Conservation (phyloP, 345 rosid species). For the Hibiscus syriacus region DNA sequence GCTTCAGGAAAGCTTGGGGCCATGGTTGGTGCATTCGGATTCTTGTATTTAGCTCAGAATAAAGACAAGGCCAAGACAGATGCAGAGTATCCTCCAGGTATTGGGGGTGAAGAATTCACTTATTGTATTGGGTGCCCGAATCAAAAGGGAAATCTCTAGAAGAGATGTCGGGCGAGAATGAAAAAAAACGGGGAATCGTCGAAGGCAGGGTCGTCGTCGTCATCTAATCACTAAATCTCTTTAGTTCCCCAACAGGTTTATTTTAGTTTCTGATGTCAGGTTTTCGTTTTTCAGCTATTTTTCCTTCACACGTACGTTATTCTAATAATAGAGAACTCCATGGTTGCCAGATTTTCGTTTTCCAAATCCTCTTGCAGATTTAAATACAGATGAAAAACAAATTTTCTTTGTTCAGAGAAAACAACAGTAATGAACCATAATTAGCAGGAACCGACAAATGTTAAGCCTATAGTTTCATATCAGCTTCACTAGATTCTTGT, state of each 20-base stretch:
- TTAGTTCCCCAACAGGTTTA: background rate
- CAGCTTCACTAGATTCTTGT: slow-evolving; percentile 15
- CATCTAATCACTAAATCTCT: slow-evolving; percentile 16
- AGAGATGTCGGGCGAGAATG: no score
- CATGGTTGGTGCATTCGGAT: slow-evolving; percentile 86
- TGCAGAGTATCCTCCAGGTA: no score
- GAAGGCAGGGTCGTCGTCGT: background rate
- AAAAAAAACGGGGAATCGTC: slow-evolving; percentile 14
- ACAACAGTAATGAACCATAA: background rate
- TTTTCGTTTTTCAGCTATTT: background rate
- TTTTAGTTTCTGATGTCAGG: background rate
- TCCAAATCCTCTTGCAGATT: background rate
- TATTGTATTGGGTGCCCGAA: no score
- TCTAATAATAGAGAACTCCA: background rate
- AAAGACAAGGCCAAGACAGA: background rate
- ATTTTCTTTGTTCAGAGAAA: background rate
- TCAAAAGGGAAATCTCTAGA: no score
- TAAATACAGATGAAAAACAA: background rate
- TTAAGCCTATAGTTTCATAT: slow-evolving; percentile 9
- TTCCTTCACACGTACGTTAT: background rate
- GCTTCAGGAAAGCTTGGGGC: slow-evolving; percentile 81
- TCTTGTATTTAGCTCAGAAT: slow-evolving; percentile 70
- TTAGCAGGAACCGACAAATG: no score
- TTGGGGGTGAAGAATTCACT: no score
- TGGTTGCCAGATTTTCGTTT: background rate